Percentiles rank a stretch among this genome's conserved stretches.
phyloP scores from a whole-genome alignment of 2,329 filamentous ascomycete species.

The Colletotrichum sp. region DNA sequence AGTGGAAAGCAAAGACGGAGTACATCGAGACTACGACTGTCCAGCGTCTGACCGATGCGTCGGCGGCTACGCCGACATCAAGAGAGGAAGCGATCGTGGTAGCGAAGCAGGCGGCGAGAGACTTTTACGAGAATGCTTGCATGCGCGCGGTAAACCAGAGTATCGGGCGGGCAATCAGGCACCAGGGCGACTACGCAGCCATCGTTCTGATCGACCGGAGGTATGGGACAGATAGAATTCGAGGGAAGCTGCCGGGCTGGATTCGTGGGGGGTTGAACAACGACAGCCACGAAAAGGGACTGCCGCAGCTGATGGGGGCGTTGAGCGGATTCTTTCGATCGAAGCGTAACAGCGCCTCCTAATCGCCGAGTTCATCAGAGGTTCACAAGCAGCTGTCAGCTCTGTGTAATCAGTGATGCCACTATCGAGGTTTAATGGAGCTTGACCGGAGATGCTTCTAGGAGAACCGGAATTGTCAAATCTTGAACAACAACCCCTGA shows the following conservation, averaged over 20 bases:
- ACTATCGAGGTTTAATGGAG: neutral
- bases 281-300: conserved; percentile 52
- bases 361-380: neutral
- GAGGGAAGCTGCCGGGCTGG: conserved; percentile 85
- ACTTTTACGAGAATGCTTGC: conserved; percentile 93
- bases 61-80: conserved; percentile 26
- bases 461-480: neutral
- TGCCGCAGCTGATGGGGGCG: conserved; percentile 64
- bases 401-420: neutral
- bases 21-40: conserved; percentile 74
- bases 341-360: conserved; percentile 43
- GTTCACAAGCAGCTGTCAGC: neutral
- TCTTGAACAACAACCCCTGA: neutral
- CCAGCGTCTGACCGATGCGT: conserved; percentile 34
- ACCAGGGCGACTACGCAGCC: conserved; percentile 86
- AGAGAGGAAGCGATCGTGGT: conserved; percentile 34
- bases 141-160: conserved; percentile 98
- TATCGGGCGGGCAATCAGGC: conserved; percentile 90
- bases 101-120: conserved; percentile 67
- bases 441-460: neutral
- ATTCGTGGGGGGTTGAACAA: conserved; percentile 73
- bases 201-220: conserved; percentile 86
- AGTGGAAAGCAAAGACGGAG: conserved; percentile 92
- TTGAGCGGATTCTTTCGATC: conserved; percentile 63
- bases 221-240: conserved; percentile 77